Conservation (phyloP, 208 protist genomes). For the Lotmaria passim region DNA sequence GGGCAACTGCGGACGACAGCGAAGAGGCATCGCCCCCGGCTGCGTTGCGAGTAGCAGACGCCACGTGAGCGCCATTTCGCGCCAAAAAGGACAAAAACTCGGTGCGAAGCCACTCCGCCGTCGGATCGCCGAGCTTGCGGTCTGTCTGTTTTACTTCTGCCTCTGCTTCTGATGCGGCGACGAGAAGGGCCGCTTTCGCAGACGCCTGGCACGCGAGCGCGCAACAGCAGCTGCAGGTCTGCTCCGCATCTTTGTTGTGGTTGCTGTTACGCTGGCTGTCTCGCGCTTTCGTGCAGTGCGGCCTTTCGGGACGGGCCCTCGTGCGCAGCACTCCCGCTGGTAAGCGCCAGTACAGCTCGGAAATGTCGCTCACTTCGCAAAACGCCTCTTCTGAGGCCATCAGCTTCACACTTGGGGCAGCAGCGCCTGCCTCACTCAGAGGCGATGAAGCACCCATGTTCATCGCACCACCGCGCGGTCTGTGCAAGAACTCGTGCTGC, state of each 20-base stretch:
- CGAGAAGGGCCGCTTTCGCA: background rate
- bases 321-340: background rate
- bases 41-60: background rate
- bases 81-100: background rate
- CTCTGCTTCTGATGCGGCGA: too few species aligned
- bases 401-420: background rate
- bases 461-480: too few species aligned
- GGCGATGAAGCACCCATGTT: too few species aligned
- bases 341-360: conserved; percentile 28
- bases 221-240: conserved; percentile 10
- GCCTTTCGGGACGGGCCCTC: background rate
- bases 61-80: background rate
- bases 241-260: background rate
- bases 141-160: too few species aligned
- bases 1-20: background rate
- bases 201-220: background rate
- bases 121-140: background rate
- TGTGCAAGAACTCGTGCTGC: too few species aligned
- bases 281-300: background rate
- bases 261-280: background rate
- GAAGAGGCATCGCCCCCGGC: background rate
- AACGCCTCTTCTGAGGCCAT: background rate
- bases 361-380: conserved; percentile 31
- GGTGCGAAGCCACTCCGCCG: background rate
- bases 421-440: background rate